phyloP scores from a whole-genome alignment of 257 asterid species.

The Gentiana dahurica region DNA sequence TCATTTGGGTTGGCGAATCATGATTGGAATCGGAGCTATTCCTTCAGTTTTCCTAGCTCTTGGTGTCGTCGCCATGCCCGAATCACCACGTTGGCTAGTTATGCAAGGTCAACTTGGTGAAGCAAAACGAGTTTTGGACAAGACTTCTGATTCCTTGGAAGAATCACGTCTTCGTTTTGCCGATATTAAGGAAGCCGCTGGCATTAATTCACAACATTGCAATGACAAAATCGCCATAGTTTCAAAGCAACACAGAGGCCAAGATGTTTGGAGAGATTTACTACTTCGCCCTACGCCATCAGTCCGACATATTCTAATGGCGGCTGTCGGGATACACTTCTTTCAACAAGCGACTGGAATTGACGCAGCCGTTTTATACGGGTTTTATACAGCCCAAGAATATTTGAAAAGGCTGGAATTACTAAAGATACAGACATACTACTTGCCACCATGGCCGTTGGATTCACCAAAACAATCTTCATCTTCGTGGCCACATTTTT shows the following conservation, averaged over 20 bases:
- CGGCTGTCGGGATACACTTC: conserved; percentile 69
- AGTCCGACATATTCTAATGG: conserved; percentile 45
- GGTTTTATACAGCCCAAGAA: conserved; percentile 74
- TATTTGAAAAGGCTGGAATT: conserved; percentile 64
- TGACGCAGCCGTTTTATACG: conserved; percentile 80
- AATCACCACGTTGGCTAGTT: too few species aligned
- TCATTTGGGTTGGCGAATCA: neutral
- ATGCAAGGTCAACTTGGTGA: conserved; percentile 3
- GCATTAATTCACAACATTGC: too few species aligned
- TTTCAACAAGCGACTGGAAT: conserved; percentile 91
- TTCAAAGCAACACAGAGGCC: conserved; percentile 14
- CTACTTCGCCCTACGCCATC: conserved; percentile 32
- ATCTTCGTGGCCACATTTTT: conserved; percentile 59
- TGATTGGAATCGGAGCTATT: neutral
- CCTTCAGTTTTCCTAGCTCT: neutral
- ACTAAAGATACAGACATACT: conserved; percentile 31
- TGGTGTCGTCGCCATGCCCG: neutral
- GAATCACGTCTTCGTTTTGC: too few species aligned
- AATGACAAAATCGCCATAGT: too few species aligned
- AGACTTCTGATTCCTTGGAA: too few species aligned
- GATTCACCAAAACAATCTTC: conserved; percentile 42
- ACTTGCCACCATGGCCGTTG: conserved; percentile 69
- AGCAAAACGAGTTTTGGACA: neutral
- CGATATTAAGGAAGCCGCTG: too few species aligned
- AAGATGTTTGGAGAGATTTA: conserved; percentile 60